Evolutionary conservation across 1,139 yeast species (phyloP), one percentile per base, ranked within the genome.

Genomic region (Pichia norvegensis): DNA sequence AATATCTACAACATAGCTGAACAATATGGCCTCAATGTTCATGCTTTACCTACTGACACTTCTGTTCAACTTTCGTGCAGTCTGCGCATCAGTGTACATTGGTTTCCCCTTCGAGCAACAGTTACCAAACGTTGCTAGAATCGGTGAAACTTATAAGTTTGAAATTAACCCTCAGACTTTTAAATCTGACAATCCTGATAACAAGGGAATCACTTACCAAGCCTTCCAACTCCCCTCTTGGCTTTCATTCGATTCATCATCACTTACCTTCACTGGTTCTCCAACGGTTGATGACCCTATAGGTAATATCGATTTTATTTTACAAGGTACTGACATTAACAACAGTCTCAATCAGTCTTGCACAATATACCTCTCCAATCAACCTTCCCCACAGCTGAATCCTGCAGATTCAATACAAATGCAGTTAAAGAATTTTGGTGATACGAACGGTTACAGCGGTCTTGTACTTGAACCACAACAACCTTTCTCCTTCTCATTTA

Each of bases 21-120:
- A 16, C 23, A 31, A 6, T 2, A 39, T 31, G 41, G 16, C 29
- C 23, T 11, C 16, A 11, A 31, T 21, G 22, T 39, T 39, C 29
- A 13, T 31, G 16, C 9, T 39, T 13, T 13, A 22, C n/a, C 7
- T 33, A 14, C 13, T 19, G 11, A 21, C 23, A 11, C 21, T 29
- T n/a, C 16, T 31, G 35, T 13, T 27, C 31, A 27, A 27, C n/a
- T 27, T 27, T 27, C 19, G 16, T 16, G 20, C 20, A 9, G 35
- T 31, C 3, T 31, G 21, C 33, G 60, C 59, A 11, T 46, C 54
- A 19, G 81, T 81, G 2, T 74, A 76, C 52, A 73, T 79, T 49
- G 88, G 90, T 39, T 90, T 84, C 68, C 94, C 97, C 8, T 76
- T 92, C 59, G 67, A 75, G 53, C 79, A 81, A 59, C 98, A 92